Conservation (phyloP, 352 stramenopile genomes). For the Phytopythium mirpurense region DNA sequence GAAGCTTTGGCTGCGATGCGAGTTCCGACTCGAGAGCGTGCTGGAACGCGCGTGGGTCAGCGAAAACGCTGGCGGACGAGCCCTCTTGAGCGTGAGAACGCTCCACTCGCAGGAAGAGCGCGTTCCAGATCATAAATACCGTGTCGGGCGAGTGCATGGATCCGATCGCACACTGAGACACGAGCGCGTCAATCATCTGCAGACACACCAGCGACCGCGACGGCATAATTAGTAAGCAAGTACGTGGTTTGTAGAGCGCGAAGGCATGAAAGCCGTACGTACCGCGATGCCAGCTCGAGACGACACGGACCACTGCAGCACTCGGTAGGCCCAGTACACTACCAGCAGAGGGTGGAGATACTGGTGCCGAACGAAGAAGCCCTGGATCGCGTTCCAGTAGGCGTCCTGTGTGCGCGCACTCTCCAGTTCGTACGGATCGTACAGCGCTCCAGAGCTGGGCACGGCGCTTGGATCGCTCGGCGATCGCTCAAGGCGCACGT, state of each 20-base stretch:
- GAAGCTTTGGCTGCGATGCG: constrained; percentile 44
- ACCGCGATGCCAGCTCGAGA: constrained; percentile 51
- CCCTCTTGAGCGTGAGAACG: constrained; percentile 13
- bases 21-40: constrained; percentile 38
- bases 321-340: constrained; percentile 59
- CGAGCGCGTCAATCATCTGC: constrained; percentile 60
- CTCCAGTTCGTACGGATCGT: constrained; percentile 68
- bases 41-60: constrained; percentile 27
- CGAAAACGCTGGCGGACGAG: constrained; percentile 1
- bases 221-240: neutral
- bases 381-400: constrained; percentile 82
- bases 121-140: constrained; percentile 52
- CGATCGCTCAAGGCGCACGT: constrained; percentile 15
- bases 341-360: constrained; percentile 63
- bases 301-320: constrained; percentile 67
- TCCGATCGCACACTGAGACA: constrained; percentile 54
- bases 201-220: neutral
- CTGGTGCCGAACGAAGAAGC: constrained; percentile 44
- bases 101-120: constrained; percentile 43
- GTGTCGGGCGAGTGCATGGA: constrained; percentile 42
- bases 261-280: constrained; percentile 6
- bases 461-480: constrained; percentile 2
- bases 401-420: constrained; percentile 57
- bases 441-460: constrained; percentile 14
- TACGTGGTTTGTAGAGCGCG: too few relatives aligned